Percentiles rank a stretch among this genome's conserved stretches.
Conservation (phyloP, 768 basidiomycete species). For the Crepidotus variabilis region DNA sequence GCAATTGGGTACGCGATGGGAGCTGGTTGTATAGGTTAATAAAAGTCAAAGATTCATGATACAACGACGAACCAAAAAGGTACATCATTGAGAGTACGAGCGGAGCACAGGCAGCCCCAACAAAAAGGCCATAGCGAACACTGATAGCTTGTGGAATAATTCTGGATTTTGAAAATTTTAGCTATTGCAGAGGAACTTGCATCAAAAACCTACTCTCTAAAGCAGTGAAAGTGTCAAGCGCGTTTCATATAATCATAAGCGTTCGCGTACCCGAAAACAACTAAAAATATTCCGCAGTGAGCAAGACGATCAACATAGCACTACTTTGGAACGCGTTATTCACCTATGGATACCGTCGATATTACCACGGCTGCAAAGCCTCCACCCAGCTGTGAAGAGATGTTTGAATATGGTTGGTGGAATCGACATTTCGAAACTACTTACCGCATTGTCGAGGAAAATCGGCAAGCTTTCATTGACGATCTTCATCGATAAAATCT, state of each 20-base stretch:
- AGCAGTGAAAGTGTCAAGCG: neutral
- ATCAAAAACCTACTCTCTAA: slow-evolving; percentile 64
- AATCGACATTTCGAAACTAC: slow-evolving; percentile 14
- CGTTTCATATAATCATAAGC: neutral
- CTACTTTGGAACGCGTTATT: slow-evolving; percentile 5
- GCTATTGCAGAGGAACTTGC: neutral
- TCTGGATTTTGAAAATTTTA: slow-evolving; percentile 19
- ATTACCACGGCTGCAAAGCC: slow-evolving; percentile 74
- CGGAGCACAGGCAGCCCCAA: slow-evolving; percentile 77
- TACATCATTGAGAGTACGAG: slow-evolving; percentile 75
- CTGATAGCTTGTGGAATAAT: slow-evolving; percentile 71
- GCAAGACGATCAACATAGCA: neutral
- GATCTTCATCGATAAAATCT: slow-evolving; percentile 39
- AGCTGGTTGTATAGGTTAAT: slow-evolving; percentile 28
- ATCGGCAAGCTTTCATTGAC: slow-evolving; percentile 83
- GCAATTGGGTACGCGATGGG: slow-evolving; percentile 83
- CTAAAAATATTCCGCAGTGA: slow-evolving; percentile 25
- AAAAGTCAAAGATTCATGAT: slow-evolving; percentile 15
- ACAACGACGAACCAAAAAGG: slow-evolving; percentile 40
- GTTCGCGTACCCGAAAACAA: slow-evolving; percentile 71
- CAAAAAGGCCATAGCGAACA: slow-evolving; percentile 74
- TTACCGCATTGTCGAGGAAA: slow-evolving; percentile 71
- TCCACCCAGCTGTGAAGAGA: slow-evolving; percentile 42
- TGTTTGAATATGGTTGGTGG: neutral
- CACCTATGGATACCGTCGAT: slow-evolving; percentile 71